phyloP scores from a whole-genome alignment of 2,329 filamentous ascomycete species.

The Basipetospora chlamydospora region DNA sequence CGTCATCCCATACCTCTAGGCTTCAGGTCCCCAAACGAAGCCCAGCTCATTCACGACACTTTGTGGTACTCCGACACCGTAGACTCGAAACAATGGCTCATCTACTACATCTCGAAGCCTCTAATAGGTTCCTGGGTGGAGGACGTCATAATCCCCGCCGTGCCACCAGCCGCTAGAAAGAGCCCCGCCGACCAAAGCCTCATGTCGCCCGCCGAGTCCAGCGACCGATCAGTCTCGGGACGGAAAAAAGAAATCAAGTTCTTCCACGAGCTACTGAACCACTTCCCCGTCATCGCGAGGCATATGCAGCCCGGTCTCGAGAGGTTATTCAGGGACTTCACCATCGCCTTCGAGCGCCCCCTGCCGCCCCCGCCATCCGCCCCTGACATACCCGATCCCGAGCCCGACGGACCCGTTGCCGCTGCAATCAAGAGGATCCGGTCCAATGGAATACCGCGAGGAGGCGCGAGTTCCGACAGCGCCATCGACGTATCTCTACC shows the following conservation, averaged over 20 bases:
- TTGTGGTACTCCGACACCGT: constrained; percentile 83
- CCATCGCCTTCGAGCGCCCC: constrained; percentile 69
- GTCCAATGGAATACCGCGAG: constrained; percentile 30
- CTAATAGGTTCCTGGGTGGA: constrained; percentile 74
- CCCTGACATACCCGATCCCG: constrained; percentile 42
- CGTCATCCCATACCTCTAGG: constrained; percentile 31
- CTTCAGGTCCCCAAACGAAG: constrained; percentile 83
- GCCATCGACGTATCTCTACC: constrained; percentile 18
- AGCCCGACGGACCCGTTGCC: constrained; percentile 42
- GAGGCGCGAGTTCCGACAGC: neutral
- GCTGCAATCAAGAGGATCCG: constrained; percentile 40
- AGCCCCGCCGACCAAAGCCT: constrained; percentile 17
- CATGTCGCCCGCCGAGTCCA: constrained; percentile 18
- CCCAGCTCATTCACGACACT: constrained; percentile 68
- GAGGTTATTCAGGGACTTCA: constrained; percentile 79
- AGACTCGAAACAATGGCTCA: constrained; percentile 84
- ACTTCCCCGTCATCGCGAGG: constrained; percentile 88
- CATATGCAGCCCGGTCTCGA: constrained; percentile 94
- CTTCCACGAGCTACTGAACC: constrained; percentile 77
- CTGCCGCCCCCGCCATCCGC: constrained; percentile 60
- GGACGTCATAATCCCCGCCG: constrained; percentile 54
- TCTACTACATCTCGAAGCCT: constrained; percentile 90
- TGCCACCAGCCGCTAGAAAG: constrained; percentile 25
- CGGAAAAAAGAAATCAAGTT: constrained; percentile 83
- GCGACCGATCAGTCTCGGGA: constrained; percentile 31